phyloP scores from a whole-genome alignment of 164 flowering plant species.

The Sedum album region DNA sequence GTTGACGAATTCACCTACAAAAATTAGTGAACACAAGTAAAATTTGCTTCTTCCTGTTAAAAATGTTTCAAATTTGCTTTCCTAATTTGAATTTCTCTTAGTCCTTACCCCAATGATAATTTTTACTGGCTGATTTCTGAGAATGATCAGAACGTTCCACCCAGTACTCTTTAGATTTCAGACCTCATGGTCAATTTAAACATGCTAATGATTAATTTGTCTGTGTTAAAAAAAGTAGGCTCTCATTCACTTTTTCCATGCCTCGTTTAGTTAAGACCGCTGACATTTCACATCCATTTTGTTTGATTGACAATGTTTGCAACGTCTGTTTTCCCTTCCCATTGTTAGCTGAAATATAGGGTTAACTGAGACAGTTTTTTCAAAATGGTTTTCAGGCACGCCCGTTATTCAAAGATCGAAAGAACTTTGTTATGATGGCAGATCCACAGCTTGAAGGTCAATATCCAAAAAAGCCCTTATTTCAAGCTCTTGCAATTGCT shows the following conservation, averaged over 20 bases:
- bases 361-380: background rate
- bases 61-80: background rate
- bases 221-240: background rate
- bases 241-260: background rate
- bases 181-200: background rate
- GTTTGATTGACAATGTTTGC: too few species aligned
- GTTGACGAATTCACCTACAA: background rate
- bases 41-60: background rate
- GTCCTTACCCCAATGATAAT: background rate
- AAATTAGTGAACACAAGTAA: background rate
- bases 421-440: slow-evolving; percentile 36
- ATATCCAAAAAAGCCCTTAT: slow-evolving; percentile 39
- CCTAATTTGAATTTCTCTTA: background rate
- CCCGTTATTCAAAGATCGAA: slow-evolving; percentile 45
- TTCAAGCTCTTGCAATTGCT: slow-evolving; percentile 56
- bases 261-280: background rate
- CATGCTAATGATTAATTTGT: background rate
- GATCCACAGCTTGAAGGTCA: slow-evolving; percentile 41
- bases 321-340: background rate
- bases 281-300: too few species aligned
- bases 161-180: background rate
- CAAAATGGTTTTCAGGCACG: slow-evolving; percentile 36
- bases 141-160: background rate
- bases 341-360: background rate
- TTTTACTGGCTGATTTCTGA: background rate